phyloP scores from a whole-genome alignment of 768 basidiomycete species.

The Leccinum aurantiacum region DNA sequence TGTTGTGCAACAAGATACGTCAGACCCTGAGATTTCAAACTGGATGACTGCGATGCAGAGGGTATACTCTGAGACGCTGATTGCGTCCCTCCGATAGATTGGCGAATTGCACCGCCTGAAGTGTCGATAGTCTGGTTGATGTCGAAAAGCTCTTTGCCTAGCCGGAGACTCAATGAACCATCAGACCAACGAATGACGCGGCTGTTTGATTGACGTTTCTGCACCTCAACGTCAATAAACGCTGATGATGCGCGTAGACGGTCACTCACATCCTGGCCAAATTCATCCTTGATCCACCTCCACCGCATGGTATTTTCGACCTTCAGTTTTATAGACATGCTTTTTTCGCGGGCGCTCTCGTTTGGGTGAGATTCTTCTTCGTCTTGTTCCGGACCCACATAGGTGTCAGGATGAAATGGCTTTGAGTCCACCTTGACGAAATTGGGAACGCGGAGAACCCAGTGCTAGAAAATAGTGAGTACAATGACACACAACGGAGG shows the following conservation, averaged over 20 bases:
- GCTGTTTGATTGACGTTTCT: slow-evolving; percentile 88
- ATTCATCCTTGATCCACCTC: slow-evolving; percentile 84
- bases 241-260: background rate
- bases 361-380: slow-evolving; percentile 56
- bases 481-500: slow-evolving; percentile 1
- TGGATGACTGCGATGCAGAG: slow-evolving; percentile 38
- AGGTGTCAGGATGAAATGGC: slow-evolving; percentile 86
- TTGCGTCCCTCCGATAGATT: slow-evolving; percentile 51
- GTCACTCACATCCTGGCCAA: slow-evolving; percentile 70
- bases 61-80: slow-evolving; percentile 41
- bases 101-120: slow-evolving; percentile 63
- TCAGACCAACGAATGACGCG: slow-evolving; percentile 96
- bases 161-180: slow-evolving; percentile 82
- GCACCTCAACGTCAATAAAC: slow-evolving; percentile 9
- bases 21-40: slow-evolving; percentile 64
- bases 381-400: slow-evolving; percentile 80
- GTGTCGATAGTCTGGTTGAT: slow-evolving; percentile 78
- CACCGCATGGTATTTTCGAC: slow-evolving; percentile 95
- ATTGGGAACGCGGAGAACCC: slow-evolving; percentile 93
- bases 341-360: slow-evolving; percentile 69
- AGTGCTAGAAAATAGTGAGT: slow-evolving; percentile 47
- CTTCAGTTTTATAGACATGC: slow-evolving; percentile 81
- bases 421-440: slow-evolving; percentile 88
- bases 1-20: slow-evolving; percentile 91
- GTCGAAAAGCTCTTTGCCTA: slow-evolving; percentile 95